Evolutionary conservation across 768 basidiomycete species (phyloP).

Genomic region (Inosperma sp.): DNA sequence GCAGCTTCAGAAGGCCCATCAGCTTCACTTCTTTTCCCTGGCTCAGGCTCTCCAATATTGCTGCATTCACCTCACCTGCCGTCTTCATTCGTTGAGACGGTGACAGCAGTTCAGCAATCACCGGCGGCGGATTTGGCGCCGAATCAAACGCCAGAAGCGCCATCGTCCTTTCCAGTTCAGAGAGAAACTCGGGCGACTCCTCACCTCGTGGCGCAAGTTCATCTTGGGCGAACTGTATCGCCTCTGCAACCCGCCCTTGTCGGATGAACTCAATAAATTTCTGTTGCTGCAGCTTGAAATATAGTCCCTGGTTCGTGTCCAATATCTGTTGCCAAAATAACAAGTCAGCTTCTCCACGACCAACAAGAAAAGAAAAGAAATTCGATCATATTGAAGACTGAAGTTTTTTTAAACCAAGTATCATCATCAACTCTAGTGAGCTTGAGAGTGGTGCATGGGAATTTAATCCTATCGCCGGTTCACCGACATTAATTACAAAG

Average conservation of each 20-base stretch:
- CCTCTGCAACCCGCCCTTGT: conserved; percentile 69
- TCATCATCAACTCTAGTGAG: conserved; percentile 79
- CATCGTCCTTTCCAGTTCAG: conserved; percentile 93
- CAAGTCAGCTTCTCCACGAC: conserved; percentile 10
- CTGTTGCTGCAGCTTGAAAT: conserved; percentile 95
- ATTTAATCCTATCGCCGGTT: conserved; percentile 67
- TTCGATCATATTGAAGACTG: conserved; percentile 93
- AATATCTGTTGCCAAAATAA: conserved; percentile 63
- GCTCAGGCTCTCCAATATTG: conserved; percentile 87
- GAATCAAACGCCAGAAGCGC: conserved; percentile 82
- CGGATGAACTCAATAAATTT: conserved; percentile 94
- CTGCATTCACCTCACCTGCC: conserved; percentile 93
- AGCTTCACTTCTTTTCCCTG: conserved; percentile 93
- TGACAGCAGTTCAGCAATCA: conserved; percentile 75
- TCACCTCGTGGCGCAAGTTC: conserved; percentile 94
- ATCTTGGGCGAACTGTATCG: conserved; percentile 85
- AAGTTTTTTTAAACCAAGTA: conserved; percentile 69
- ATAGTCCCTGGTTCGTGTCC: conserved; percentile 89
- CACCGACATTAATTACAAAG: conserved; percentile 8
- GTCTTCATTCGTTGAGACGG: conserved; percentile 89
- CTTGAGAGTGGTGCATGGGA: conserved; percentile 99
- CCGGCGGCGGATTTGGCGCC: conserved; percentile 51
- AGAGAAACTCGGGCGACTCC: conserved; percentile 88
- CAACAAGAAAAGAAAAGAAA: conserved; percentile 13
- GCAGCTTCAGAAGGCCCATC: conserved; percentile 71